Evolutionary conservation across 2,329 filamentous ascomycete species (phyloP).

Genomic region (Hymenoscyphus fraxineus): DNA sequence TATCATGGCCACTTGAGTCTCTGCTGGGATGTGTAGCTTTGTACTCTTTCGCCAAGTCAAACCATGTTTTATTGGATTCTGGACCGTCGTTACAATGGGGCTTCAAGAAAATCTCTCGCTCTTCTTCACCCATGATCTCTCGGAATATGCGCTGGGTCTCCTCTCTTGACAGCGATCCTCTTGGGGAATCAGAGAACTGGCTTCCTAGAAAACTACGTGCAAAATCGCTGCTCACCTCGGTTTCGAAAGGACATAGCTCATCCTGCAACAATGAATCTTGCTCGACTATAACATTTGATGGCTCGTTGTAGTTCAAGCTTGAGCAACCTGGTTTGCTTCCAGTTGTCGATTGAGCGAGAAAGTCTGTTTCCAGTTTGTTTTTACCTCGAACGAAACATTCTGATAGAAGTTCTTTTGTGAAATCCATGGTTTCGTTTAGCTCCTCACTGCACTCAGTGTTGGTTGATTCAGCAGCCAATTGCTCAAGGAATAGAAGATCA

Average conservation of each 20-base stretch:
- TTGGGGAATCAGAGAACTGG: slow-evolving; percentile 10
- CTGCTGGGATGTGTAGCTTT: slow-evolving; percentile 3
- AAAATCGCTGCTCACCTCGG: slow-evolving; percentile 8
- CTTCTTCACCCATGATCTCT: neutral
- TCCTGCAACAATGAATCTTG: neutral
- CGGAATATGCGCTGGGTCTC: neutral
- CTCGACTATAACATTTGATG: neutral
- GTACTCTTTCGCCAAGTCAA: slow-evolving; percentile 9
- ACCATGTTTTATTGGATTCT: slow-evolving; percentile 5
- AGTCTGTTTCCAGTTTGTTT: neutral
- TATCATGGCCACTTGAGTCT: neutral
- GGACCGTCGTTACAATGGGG: neutral
- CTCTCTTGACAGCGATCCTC: neutral
- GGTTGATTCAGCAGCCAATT: neutral
- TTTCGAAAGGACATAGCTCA: neutral
- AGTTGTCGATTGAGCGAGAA: neutral
- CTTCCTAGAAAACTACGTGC: slow-evolving; percentile 12
- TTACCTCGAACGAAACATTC: neutral
- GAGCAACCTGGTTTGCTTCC: neutral
- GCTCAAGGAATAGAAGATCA: neutral
- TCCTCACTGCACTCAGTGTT: neutral
- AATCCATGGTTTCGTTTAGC: no score
- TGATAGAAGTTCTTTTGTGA: no score
- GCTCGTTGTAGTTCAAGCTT: neutral
- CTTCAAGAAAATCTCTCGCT: neutral